Evolutionary conservation across 2,329 filamentous ascomycete species (phyloP), one percentile per base, ranked within the genome.

Genomic region (Fusarium staphyleae): DNA sequence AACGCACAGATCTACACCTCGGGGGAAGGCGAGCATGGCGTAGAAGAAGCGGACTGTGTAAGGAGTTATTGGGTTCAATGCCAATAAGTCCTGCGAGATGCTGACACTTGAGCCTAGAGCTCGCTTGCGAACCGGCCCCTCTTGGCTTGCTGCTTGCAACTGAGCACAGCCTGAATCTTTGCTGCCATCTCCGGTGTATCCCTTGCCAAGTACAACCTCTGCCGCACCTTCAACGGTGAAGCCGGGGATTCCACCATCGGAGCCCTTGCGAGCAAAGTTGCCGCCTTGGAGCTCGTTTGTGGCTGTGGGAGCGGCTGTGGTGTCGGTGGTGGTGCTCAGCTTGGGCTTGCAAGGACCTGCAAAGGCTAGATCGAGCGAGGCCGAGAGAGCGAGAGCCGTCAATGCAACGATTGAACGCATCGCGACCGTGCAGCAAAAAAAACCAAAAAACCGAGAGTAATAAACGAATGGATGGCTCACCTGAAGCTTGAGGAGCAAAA

Each of bases 1-100:
- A 9, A 33, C 36, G 44, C 57, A 60, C 8, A 41, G 29, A 5
- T 41, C 32, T 11, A 19, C 8, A 8, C 3, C 5, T 14, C 19
- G 15, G 4, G 39, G 32, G 8, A 35, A 36, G 3, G 30, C 28
- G 18, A 54, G 29, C 2, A 60, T 30, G 18, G 47, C 35, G n/a
- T 47, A 40, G 26, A 32, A 57, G 44, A 57, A 57, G 8, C 44
- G 57, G 19, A 60, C 19, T 4, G 57, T 60, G 36, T 57, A 60
- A 6, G 35, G 34, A 2, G 43, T 46, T 4, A 22, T 19, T 4
- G 41, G 24, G 28, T 55, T 29, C 14, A 60, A 16, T 18, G 28
- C 34, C 10, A 14, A 30, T 14, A 57, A 14, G 4, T 50, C 19
- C 42, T 57, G 55, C 16, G 46, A 47, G 18, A 57, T 47, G 19